Percentiles rank a stretch among this genome's conserved stretches.
phyloP scores from a whole-genome alignment of 2,329 filamentous ascomycete species.

The Paecilomyces dactylethromorphus region DNA sequence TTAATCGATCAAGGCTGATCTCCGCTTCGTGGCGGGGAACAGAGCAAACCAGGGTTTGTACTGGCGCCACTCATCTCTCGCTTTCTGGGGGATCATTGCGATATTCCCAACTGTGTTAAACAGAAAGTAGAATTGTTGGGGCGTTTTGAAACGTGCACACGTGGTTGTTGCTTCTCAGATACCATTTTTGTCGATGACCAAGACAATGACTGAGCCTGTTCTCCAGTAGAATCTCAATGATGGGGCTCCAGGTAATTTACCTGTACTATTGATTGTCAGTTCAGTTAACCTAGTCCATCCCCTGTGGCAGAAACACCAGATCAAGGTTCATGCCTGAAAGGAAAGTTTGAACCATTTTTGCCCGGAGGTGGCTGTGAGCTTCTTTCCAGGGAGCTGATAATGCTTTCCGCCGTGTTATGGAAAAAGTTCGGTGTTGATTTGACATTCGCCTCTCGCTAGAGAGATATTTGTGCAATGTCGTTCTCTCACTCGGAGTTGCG shows the following conservation, averaged over 20 bases:
- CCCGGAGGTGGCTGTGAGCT: too few species aligned
- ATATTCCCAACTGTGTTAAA: neutral
- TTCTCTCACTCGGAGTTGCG: neutral
- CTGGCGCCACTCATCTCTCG: neutral
- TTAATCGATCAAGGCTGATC: neutral
- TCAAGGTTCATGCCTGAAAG: too few species aligned
- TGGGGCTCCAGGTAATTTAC: neutral
- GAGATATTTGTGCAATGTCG: too few species aligned
- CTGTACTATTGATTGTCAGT: neutral
- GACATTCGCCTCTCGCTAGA: too few species aligned
- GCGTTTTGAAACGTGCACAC: neutral
- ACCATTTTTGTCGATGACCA: neutral
- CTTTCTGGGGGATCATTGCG: neutral
- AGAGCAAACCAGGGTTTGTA: neutral
- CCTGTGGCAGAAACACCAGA: too few species aligned
- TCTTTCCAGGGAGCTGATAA: too few species aligned
- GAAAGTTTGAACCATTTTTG: too few species aligned
- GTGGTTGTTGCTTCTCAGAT: neutral
- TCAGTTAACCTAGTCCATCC: too few species aligned
- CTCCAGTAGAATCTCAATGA: neutral
- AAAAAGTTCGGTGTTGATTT: too few species aligned
- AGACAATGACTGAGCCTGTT: neutral
- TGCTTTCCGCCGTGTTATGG: too few species aligned
- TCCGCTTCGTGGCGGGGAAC: neutral
- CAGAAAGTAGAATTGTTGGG: neutral